Percentiles rank a stretch among this genome's conserved stretches.
Conservation (phyloP, 352 stramenopile species). For the Achlya hypogyna region DNA sequence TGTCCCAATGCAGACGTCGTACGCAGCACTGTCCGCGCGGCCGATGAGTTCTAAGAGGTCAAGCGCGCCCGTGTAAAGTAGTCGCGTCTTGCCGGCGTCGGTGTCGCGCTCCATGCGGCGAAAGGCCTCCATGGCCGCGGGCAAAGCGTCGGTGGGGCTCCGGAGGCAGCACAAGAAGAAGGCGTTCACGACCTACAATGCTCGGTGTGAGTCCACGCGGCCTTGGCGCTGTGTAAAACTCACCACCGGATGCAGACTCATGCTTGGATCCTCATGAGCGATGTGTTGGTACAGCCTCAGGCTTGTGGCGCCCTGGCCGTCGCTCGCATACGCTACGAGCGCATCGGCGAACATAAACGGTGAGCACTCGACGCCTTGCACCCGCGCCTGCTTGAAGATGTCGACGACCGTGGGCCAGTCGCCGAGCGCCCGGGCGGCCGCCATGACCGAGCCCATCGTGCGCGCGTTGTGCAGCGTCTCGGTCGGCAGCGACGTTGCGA, state of each 20-base stretch:
- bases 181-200: background rate
- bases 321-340: background rate
- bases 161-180: background rate
- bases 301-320: background rate
- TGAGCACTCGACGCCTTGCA: conserved; percentile 4
- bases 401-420: conserved; percentile 4
- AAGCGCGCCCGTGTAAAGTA: background rate
- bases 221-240: too few species aligned
- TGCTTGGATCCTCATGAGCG: background rate
- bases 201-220: background rate
- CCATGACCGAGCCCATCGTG: background rate
- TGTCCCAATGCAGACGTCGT: conserved; percentile 1
- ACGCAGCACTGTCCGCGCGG: too few species aligned
- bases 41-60: background rate
- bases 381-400: conserved; percentile 3
- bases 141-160: background rate
- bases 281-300: background rate
- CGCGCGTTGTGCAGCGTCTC: background rate
- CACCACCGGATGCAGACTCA: conserved; percentile 4
- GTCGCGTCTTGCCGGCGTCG: background rate
- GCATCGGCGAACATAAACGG: conserved; percentile 6
- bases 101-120: background rate
- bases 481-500: background rate
- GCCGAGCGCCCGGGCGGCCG: background rate
- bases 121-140: background rate